Evolutionary conservation across 106 monocot species (phyloP).

Genomic region (Vanilla planifolia): DNA sequence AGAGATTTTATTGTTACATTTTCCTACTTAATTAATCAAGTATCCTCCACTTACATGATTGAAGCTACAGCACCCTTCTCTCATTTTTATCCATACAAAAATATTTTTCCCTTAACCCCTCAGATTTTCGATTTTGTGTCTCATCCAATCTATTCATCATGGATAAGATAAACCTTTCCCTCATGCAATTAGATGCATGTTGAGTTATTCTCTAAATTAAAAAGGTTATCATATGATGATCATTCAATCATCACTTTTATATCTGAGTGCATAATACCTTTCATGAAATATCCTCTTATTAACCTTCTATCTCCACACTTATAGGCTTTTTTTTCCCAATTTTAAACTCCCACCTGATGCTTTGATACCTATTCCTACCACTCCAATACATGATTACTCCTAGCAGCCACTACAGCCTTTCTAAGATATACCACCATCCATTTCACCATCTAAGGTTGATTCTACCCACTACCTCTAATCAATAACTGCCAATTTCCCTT

Average conservation of each 20-base stretch:
- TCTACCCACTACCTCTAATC: not conserved
- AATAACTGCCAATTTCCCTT: not conserved
- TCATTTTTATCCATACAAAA: not conserved
- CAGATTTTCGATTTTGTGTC: not conserved
- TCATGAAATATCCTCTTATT: not conserved
- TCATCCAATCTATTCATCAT: not conserved
- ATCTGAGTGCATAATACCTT: not conserved
- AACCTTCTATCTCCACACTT: not conserved
- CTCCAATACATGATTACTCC: not conserved
- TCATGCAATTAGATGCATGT: not conserved
- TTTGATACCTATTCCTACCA: not conserved
- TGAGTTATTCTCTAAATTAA: not conserved
- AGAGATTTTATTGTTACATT: too few species aligned
- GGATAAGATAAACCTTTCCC: not conserved
- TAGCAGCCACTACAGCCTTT: not conserved
- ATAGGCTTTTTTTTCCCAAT: not conserved
- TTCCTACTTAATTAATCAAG: too few species aligned
- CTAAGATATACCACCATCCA: not conserved
- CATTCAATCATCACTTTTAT: not conserved
- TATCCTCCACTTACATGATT: too few species aligned
- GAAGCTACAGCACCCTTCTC: too few species aligned
- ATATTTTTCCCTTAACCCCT: not conserved
- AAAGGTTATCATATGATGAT: not conserved
- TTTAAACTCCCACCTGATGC: not conserved
- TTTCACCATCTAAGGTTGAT: not conserved